Conservation (phyloP, 257 asterid species). For the Solanum sparsipilum region DNA sequence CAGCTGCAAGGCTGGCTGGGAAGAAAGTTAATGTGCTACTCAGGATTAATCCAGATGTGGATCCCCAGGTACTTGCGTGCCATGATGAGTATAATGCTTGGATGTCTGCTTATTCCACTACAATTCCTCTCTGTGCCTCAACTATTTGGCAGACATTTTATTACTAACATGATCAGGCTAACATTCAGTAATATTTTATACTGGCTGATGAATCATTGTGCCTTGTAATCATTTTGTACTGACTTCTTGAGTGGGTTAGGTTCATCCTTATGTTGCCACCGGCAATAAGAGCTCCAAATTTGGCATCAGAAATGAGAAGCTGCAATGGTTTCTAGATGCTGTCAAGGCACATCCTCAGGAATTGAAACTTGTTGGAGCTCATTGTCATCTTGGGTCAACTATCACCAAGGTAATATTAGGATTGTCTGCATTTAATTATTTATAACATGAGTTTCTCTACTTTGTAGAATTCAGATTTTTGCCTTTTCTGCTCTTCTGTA, state of each 20-base stretch:
- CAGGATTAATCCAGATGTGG: constrained; percentile 94
- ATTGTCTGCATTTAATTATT: background rate
- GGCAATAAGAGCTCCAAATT: constrained; percentile 94
- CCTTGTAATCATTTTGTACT: background rate
- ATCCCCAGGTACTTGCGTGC: constrained; percentile 69
- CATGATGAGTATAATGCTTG: background rate
- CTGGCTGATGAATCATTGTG: background rate
- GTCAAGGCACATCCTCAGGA: constrained; percentile 85
- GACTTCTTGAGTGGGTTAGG: constrained; percentile 33
- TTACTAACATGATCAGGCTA: background rate
- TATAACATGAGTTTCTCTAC: background rate
- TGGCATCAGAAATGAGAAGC: constrained; percentile 92
- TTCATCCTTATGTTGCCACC: constrained; percentile 96
- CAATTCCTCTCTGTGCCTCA: background rate
- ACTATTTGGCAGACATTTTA: background rate
- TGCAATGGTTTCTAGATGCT: constrained; percentile 92
- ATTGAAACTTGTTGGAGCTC: constrained; percentile 92
- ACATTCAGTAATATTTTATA: background rate
- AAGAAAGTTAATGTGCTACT: constrained; percentile 75
- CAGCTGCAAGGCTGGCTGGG: constrained; percentile 75
- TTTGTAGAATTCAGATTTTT: background rate
- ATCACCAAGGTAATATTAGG: constrained; percentile 61
- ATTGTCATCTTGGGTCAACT: constrained; percentile 96
- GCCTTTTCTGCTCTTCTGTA: background rate
- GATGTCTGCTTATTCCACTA: background rate